phyloP scores from a whole-genome alignment of 2,329 filamentous ascomycete genomes.

The Trichoderma afroharzianum region DNA sequence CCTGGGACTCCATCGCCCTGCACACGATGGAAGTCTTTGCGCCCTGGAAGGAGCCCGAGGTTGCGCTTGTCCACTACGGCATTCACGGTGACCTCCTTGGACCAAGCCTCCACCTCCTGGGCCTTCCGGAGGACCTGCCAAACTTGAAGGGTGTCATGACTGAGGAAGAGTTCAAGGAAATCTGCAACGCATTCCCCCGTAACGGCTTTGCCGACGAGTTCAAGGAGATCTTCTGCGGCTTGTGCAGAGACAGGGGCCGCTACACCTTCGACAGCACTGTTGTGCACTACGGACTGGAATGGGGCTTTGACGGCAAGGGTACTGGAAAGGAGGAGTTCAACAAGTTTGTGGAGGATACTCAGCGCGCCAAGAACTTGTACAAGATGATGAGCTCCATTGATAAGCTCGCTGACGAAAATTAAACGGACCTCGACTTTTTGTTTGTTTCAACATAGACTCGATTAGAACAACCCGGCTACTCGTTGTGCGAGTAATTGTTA shows the following conservation, averaged over 20 bases:
- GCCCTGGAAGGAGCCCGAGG: not conserved
- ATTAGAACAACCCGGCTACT: not conserved
- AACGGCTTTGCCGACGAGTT: not conserved
- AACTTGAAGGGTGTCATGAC: not conserved
- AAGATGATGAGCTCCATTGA: not conserved
- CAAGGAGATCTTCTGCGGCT: not conserved
- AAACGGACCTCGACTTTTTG: not conserved
- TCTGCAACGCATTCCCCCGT: not conserved
- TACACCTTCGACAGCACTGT: not conserved
- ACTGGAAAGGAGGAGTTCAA: not conserved
- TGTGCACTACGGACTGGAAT: not conserved
- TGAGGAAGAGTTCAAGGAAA: not conserved
- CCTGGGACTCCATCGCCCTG: not conserved
- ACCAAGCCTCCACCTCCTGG: not conserved
- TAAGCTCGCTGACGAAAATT: not conserved
- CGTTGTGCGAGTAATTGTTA: too few species aligned
- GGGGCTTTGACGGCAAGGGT: not conserved
- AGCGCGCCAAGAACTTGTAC: not conserved
- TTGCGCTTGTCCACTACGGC: not conserved
- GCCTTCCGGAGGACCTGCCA: not conserved
- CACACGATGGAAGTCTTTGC: not conserved
- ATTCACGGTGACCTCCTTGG: not conserved
- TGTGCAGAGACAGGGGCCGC: not conserved
- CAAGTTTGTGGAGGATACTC: not conserved
- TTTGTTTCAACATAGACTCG: not conserved